Conservation (phyloP, 2,329 filamentous ascomycete species). For the Clarireedia hainanense region DNA sequence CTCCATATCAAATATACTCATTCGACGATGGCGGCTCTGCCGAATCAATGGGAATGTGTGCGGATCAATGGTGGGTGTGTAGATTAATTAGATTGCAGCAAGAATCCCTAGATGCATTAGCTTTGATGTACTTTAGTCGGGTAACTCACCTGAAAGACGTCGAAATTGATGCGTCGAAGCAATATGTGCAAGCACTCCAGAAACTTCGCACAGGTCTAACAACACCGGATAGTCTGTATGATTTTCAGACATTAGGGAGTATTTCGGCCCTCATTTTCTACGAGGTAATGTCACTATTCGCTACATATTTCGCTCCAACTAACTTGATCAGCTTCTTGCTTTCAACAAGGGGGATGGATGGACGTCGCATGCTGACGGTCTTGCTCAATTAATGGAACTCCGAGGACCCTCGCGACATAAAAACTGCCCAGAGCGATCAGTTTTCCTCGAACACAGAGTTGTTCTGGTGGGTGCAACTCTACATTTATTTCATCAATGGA, state of each 20-base stretch:
- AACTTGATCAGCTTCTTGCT: slow-evolving; percentile 2
- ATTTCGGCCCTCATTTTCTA: slow-evolving; percentile 11
- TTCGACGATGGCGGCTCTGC: background rate
- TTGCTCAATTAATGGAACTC: slow-evolving; percentile 9
- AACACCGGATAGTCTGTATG: background rate
- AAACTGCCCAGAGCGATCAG: slow-evolving; percentile 2
- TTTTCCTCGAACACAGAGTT: slow-evolving; percentile 4
- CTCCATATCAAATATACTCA: background rate
- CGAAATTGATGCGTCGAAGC: background rate
- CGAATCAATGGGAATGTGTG: background rate
- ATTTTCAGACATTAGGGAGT: slow-evolving; percentile 7
- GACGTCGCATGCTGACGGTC: slow-evolving; percentile 10
- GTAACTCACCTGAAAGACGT: background rate
- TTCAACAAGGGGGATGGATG: slow-evolving; percentile 5
- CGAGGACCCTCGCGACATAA: slow-evolving; percentile 12
- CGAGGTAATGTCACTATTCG: slow-evolving; percentile 3
- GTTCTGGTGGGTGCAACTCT: background rate
- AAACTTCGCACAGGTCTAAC: slow-evolving; percentile 3
- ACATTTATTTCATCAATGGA: background rate
- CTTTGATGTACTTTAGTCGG: slow-evolving; percentile 8
- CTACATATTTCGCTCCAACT: background rate
- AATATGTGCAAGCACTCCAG: slow-evolving; percentile 5
- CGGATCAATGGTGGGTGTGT: slow-evolving; percentile 2
- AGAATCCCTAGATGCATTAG: slow-evolving; percentile 11
- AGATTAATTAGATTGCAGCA: slow-evolving; percentile 1